phyloP scores from a whole-genome alignment of 805 yeast genomes.

The Jamesozyma jinghongensis region DNA sequence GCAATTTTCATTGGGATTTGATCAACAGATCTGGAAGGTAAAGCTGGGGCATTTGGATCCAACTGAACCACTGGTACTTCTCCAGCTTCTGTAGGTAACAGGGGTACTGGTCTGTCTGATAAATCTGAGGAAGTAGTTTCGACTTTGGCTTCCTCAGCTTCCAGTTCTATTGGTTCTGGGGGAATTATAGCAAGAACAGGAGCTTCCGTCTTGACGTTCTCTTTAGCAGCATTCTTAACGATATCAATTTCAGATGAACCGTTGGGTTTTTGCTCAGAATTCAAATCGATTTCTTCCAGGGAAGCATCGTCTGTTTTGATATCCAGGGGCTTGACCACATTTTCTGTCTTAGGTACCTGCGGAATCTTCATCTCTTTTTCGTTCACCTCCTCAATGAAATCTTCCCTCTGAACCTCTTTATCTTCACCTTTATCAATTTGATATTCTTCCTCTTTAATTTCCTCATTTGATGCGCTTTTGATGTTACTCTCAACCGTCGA shows the following conservation, averaged over 20 bases:
- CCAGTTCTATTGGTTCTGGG: neutral
- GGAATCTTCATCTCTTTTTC: neutral
- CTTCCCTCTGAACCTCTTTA: neutral
- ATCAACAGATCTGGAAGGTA: neutral
- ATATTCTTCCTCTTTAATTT: constrained; percentile 1
- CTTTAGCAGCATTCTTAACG: neutral
- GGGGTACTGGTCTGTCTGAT: no score
- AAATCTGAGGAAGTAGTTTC: no score
- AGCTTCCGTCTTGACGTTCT: no score
- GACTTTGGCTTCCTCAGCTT: no score
- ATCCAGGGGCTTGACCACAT: no score
- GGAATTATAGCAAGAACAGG: neutral
- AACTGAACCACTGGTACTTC: no score
- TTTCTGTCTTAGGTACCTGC: no score
- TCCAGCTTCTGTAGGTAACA: no score
- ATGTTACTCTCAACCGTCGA: neutral
- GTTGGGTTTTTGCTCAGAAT: neutral
- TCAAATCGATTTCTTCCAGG: neutral
- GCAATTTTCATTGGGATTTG: no score
- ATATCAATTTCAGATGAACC: neutral
- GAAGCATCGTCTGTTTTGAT: neutral
- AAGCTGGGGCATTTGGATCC: neutral
- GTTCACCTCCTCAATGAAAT: neutral
- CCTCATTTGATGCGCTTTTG: neutral
- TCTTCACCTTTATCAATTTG: neutral